Evolutionary conservation across 805 yeast species (phyloP), one percentile per base, ranked within the genome.

Genomic region (Candida fluviatilis): DNA sequence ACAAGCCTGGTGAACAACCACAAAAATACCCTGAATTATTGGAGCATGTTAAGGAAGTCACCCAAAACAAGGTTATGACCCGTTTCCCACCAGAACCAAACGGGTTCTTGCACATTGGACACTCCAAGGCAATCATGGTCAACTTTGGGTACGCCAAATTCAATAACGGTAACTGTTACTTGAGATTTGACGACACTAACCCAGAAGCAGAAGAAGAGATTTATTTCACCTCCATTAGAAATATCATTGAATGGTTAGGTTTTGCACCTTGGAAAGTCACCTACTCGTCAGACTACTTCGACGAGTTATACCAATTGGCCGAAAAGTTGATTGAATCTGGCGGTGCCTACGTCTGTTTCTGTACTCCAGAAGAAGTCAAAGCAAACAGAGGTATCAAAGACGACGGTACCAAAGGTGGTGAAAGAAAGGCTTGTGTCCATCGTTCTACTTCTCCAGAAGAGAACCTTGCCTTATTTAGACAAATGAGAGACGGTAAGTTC

Each of bases 1-100:
- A 93, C 64, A 85, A 85, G 60, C 89, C 96, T 18, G 98, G 97
- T 50, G 96, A 82, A 59, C 91, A 91, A 60, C 90, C 91, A 26
- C 99, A 93, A 69, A 83, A 76, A 48, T 82, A 73, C 61, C 93
- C 95, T 25, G 95, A 88, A 55, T 71, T 87, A 42, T 82, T 87
- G 84, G 71, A 72, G 47, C 99, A 93, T 60, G 70, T 88, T 51
- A 77, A 74, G 40, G 78, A 78, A 47, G 87, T 95, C 24, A 74
- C 77, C 27, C 95, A 96, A 34, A 33, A 33, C 13, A 73, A 76
- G 55, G 98, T 91, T 19, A 80, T 77, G 52, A 93, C 99, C 3
- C 80, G 99, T 59, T 93, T 93, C 67, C 99, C 99, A 34, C 99
- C 99, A 4, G 99, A 93, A 67, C 99, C 99, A 30, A 91, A 95